Evolutionary conservation across 257 asterid genomes (phyloP).

Genomic region (Verbascum thapsus): DNA sequence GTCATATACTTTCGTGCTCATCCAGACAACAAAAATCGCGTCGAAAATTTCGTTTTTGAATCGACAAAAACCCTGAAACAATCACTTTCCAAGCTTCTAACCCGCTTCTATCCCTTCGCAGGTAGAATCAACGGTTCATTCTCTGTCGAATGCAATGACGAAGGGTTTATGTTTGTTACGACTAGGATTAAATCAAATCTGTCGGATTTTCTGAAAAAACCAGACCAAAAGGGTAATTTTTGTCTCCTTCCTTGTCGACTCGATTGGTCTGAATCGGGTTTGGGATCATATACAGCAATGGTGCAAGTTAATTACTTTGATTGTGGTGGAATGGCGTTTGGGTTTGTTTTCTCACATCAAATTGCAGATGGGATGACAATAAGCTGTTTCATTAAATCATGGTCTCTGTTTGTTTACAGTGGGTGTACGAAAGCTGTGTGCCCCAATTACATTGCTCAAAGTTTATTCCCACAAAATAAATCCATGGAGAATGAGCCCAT

Average conservation of each 20-base stretch:
- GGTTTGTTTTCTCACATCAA: constrained; percentile 15
- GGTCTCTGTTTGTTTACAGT: constrained; percentile 22
- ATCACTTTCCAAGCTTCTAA: constrained; percentile 19
- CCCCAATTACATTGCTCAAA: constrained; percentile 26
- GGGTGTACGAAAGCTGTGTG: neutral
- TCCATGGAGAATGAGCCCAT: neutral
- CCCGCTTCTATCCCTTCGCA: constrained; percentile 31
- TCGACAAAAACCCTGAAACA: constrained; percentile 7
- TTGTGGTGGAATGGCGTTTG: constrained; percentile 33
- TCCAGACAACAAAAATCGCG: no score
- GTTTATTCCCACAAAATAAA: constrained; percentile 26
- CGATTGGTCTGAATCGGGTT: neutral
- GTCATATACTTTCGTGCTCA: constrained; percentile 21
- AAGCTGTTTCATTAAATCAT: constrained; percentile 1
- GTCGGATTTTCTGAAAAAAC: constrained; percentile 21
- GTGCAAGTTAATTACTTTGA: constrained; percentile 28
- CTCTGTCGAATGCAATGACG: constrained; percentile 29
- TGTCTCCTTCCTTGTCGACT: neutral
- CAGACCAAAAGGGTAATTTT: neutral
- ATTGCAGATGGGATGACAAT: constrained; percentile 22
- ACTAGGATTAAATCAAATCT: constrained; percentile 6
- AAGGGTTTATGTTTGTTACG: constrained; percentile 24
- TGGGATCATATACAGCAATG: neutral
- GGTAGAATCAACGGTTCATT: neutral
- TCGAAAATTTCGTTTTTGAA: neutral